Evolutionary conservation across 352 stramenopile species (phyloP), one percentile per base, ranked within the genome.

Genomic region (Phytophthora colocasiae): DNA sequence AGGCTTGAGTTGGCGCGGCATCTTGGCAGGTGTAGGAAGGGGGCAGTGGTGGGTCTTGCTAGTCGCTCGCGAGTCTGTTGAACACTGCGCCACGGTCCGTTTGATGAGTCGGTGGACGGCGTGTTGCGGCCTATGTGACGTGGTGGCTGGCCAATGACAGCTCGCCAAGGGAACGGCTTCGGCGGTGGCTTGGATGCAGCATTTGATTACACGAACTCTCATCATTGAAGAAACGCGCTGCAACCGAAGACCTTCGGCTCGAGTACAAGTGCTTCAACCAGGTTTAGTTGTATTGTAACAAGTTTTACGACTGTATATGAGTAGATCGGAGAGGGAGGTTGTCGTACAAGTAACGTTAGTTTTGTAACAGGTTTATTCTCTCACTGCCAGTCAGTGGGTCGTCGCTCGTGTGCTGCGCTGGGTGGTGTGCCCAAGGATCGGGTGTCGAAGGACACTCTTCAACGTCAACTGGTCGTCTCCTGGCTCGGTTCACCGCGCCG

Each of bases 1-100:
- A 41, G 83, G 75, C 38, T 80, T 58, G 32, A 94, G 72, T 50
- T 68, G 81, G 50, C 81, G 77, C 27, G 79, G 34, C 81, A 90
- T 90, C 12, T 48, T 58, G 45, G 26, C 15, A 22, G 19, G 44
- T 8, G 8, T 36, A 11, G 17, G 40, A 10, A 34, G 51, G 29
- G 29, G 43, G 36, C 14, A 41, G 40, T 22, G 17, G n/a, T 1
- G 19, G 29, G 52, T 69, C 50, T 77, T 71, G 61, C 62, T 71
- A 58, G 55, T 63, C 65, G 62, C 53, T 77, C 17, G 22, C 26
- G 51, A 44, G 31, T 12, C 48, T n/a, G 51, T 67, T 62, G 48
- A 51, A 29, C 58, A 69, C 36, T 71, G 66, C n/a, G 26, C 5
- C 22, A 17, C 11, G n/a, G 22, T 57, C 11, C 26, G 50, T 58